phyloP scores from a whole-genome alignment of 2,329 filamentous ascomycete genomes.

The Fusarium sublunatum region DNA sequence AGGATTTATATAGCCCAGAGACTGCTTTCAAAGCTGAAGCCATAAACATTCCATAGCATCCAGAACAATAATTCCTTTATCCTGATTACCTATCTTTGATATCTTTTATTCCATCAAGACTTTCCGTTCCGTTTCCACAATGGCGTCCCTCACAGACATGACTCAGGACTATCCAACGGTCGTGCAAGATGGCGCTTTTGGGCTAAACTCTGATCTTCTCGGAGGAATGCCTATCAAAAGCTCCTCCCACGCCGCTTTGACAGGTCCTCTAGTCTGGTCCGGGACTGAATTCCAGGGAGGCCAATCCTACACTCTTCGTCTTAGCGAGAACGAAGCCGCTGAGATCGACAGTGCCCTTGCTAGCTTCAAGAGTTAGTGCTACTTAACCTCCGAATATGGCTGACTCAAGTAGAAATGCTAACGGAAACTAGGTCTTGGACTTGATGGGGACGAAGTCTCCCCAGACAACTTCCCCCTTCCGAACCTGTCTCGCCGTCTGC shows the following conservation, averaged over 20 bases:
- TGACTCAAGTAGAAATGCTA: constrained; percentile 18
- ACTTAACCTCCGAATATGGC: neutral
- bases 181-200: constrained; percentile 11
- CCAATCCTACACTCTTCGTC: constrained; percentile 27
- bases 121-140: constrained; percentile 2
- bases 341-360: constrained; percentile 44
- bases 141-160: constrained; percentile 24
- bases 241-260: constrained; percentile 17
- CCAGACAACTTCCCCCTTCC: constrained; percentile 57
- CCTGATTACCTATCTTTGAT: constrained; percentile 2
- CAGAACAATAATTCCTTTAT: neutral
- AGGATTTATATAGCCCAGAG: constrained; percentile 26
- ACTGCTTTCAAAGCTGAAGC: constrained; percentile 5
- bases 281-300: constrained; percentile 35
- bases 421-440: constrained; percentile 31
- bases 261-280: constrained; percentile 44
- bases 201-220: constrained; percentile 26
- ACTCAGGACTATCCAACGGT: constrained; percentile 19
- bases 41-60: neutral
- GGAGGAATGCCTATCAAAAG: constrained; percentile 14
- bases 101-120: neutral
- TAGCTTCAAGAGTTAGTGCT: constrained; percentile 45
- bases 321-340: constrained; percentile 30
- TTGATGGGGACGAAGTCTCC: constrained; percentile 36
- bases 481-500: constrained; percentile 50